These are phyloP conservation scores for Lasiodiplodia sp. DNA, from an alignment of 2,329 filamentous ascomycete genomes.

Conservation along the genomic window DNA sequence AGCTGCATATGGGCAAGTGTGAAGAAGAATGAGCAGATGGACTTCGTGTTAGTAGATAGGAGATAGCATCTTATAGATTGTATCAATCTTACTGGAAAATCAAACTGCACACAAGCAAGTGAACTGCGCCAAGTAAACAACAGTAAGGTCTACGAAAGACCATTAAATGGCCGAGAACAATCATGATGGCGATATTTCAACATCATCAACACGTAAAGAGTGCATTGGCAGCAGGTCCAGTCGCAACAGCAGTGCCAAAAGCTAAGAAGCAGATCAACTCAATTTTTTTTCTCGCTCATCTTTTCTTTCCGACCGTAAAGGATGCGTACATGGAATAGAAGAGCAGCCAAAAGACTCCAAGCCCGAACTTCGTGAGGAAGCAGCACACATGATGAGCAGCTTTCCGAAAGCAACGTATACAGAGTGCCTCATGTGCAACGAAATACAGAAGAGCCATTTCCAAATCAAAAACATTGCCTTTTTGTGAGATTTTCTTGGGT, in stretches of 20 bases:
- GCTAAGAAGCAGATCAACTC: neutral
- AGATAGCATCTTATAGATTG: no score
- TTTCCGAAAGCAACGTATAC: neutral
- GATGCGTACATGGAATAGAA: neutral
- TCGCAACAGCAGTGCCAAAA: neutral
- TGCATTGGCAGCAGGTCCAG: no score
- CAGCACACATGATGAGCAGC: neutral
- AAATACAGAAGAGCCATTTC: neutral
- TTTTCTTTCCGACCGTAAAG: neutral
- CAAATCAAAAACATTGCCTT: slow-evolving; percentile 13
- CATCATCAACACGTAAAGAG: no score
- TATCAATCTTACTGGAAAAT: no score
- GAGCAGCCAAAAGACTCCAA: neutral
- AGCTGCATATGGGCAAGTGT: no score
- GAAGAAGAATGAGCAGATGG: no score
- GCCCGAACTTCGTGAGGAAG: neutral
- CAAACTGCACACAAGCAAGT: no score
- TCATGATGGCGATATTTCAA: no score
- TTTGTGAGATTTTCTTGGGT: slow-evolving; percentile 7
- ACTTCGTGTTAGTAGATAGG: no score
- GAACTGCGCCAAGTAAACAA: no score
- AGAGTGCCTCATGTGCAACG: neutral
- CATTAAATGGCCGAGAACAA: no score
- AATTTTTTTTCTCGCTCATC: neutral
- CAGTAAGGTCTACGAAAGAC: no score